These are phyloP conservation scores for Biscogniauxia mediterranea DNA, from an alignment of 2,329 filamentous ascomycete genomes.

Conservation along the genomic window DNA sequence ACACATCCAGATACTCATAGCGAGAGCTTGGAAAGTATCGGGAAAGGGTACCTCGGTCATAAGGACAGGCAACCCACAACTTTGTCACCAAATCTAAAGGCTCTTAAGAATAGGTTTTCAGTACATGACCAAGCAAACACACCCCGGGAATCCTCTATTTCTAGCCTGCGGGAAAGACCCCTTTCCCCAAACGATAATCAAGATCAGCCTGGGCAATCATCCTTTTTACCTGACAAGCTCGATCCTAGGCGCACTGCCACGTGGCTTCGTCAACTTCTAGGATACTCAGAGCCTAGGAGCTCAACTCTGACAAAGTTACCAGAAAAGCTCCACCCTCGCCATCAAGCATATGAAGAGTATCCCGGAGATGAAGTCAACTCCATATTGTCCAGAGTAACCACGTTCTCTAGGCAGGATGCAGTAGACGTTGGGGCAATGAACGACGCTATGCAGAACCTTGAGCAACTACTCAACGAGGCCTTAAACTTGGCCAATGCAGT, in stretches of 20 bases:
- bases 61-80: neutral
- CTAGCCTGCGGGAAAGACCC: constrained; percentile 9
- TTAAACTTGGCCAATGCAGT: constrained; percentile 42
- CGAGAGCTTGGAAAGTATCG: neutral
- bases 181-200: constrained; percentile 1
- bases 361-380: constrained; percentile 8
- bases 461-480: constrained; percentile 47
- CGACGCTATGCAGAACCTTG: constrained; percentile 37
- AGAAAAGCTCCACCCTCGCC: constrained; percentile 23
- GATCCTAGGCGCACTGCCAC: constrained; percentile 21
- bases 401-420: constrained; percentile 26
- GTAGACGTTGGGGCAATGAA: constrained; percentile 24
- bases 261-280: constrained; percentile 31
- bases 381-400: constrained; percentile 22
- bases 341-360: constrained; percentile 20
- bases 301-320: constrained; percentile 27
- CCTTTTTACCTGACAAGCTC: constrained; percentile 13
- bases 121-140: neutral
- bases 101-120: neutral
- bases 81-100: neutral
- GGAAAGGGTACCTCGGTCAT: neutral
- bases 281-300: constrained; percentile 13
- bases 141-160: constrained; percentile 8
- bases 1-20: neutral
- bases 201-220: constrained; percentile 7